Conservation (phyloP, 495 filamentous ascomycete species). For the Xylaria longipes region DNA sequence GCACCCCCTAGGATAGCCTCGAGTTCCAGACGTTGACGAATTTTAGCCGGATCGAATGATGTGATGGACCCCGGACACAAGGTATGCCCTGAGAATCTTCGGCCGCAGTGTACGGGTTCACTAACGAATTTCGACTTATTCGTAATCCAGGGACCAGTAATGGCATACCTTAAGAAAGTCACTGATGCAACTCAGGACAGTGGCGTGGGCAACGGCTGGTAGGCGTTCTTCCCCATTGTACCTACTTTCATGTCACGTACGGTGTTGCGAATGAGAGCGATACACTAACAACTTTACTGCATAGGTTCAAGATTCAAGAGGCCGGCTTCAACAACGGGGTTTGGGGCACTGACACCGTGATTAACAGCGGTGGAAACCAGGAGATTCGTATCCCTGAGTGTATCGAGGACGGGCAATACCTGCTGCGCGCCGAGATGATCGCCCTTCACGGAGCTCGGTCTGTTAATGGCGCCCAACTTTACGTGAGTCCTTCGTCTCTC, state of each 20-base stretch:
- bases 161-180: conserved; percentile 61
- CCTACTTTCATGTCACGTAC: neutral
- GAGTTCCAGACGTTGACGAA: neutral
- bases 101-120: too few species aligned
- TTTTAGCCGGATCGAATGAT: conserved; percentile 46
- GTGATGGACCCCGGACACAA: conserved; percentile 59
- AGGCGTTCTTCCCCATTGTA: neutral
- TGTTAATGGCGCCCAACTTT: conserved; percentile 55
- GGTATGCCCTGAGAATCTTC: conserved; percentile 1
- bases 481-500: conserved; percentile 40
- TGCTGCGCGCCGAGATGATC: conserved; percentile 60
- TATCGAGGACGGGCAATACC: conserved; percentile 53
- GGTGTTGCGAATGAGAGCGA: neutral
- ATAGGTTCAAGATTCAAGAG: conserved; percentile 49
- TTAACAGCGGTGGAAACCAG: conserved; percentile 51
- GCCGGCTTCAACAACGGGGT: conserved; percentile 46
- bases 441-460: conserved; percentile 54
- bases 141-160: conserved; percentile 44
- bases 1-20: neutral
- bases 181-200: conserved; percentile 49
- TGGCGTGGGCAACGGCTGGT: conserved; percentile 56
- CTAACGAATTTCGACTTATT: neutral
- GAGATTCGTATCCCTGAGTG: conserved; percentile 54
- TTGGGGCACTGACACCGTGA: conserved; percentile 53
- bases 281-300: neutral